These are phyloP conservation scores for Cordyceps cicadae DNA, from an alignment of 2,329 filamentous ascomycete genomes.

Conservation along the genomic window DNA sequence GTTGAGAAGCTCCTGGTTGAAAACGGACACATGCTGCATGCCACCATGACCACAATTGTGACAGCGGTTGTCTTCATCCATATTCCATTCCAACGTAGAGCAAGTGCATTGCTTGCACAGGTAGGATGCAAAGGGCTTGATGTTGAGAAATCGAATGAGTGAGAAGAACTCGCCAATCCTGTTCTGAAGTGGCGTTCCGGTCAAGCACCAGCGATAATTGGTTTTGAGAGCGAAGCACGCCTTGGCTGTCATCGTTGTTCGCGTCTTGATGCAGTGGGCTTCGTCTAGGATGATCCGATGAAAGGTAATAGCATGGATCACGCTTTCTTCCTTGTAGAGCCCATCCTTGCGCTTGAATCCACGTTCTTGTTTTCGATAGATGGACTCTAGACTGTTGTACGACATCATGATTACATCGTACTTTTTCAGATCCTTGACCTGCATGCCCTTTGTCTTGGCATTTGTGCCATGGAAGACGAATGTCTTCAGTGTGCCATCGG, in stretches of 20 bases:
- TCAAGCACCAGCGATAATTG: constrained; percentile 90
- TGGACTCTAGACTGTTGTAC: constrained; percentile 84
- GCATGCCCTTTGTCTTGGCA: constrained; percentile 68
- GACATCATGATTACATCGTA: constrained; percentile 97
- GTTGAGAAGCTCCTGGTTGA: constrained; percentile 91
- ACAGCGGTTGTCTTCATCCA: constrained; percentile 65
- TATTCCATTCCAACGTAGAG: constrained; percentile 73
- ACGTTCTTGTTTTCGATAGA: constrained; percentile 86
- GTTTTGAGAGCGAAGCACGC: constrained; percentile 88
- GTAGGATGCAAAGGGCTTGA: constrained; percentile 85
- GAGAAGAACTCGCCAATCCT: constrained; percentile 97
- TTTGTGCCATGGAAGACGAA: constrained; percentile 88
- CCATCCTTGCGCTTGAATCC: constrained; percentile 77
- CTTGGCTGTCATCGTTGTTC: constrained; percentile 84
- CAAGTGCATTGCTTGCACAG: constrained; percentile 85
- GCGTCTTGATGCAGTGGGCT: constrained; percentile 87
- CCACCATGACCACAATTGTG: constrained; percentile 46
- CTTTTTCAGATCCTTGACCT: constrained; percentile 63
- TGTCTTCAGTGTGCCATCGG: constrained; percentile 81
- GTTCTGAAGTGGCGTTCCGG: constrained; percentile 91
- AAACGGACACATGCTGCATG: constrained; percentile 50
- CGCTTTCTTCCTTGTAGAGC: constrained; percentile 67
- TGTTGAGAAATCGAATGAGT: constrained; percentile 80
- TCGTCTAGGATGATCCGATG: constrained; percentile 93
- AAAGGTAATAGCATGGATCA: constrained; percentile 78